A percentile compares a stretch with the other conserved stretches of the same genome.
Evolutionary conservation across 768 basidiomycete species (phyloP).

Genomic region (Rhodosporidiobolus sp.): DNA sequence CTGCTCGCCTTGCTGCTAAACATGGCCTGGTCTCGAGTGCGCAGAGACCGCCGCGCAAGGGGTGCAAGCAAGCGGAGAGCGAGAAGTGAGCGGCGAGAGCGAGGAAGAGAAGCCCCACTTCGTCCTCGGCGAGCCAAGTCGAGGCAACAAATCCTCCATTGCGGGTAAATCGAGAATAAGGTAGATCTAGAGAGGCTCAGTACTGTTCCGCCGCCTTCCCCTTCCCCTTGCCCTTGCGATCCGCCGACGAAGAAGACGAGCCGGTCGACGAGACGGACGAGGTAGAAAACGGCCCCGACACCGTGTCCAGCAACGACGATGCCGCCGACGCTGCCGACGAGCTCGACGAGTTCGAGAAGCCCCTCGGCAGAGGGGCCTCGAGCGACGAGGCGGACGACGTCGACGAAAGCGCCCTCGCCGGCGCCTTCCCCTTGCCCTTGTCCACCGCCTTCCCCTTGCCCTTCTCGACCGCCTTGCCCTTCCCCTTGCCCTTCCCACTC

Average conservation of each 20-base stretch:
- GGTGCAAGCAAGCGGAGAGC: not conserved
- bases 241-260: not conserved
- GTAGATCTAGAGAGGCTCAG: not conserved
- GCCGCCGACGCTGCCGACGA: no score
- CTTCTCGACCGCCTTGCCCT: not conserved
- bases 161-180: not conserved
- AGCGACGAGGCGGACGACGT: no score
- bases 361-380: no score
- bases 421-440: conserved; percentile 9
- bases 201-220: not conserved
- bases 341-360: no score
- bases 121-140: not conserved
- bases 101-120: not conserved
- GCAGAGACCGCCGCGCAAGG: not conserved
- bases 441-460: not conserved
- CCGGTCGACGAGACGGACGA: no score
- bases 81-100: not conserved
- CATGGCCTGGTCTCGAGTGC: not conserved
- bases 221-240: conserved; percentile 6
- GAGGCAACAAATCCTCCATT: not conserved
- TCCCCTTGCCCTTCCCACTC: conserved; percentile 11
- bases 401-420: not conserved
- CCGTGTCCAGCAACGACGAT: no score
- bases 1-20: conserved; percentile 15
- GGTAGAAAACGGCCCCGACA: no score